Percentiles rank a stretch among this genome's conserved stretches.
Conservation (phyloP, 2,329 filamentous ascomycete genomes). For the Aureobasidium sp. region DNA sequence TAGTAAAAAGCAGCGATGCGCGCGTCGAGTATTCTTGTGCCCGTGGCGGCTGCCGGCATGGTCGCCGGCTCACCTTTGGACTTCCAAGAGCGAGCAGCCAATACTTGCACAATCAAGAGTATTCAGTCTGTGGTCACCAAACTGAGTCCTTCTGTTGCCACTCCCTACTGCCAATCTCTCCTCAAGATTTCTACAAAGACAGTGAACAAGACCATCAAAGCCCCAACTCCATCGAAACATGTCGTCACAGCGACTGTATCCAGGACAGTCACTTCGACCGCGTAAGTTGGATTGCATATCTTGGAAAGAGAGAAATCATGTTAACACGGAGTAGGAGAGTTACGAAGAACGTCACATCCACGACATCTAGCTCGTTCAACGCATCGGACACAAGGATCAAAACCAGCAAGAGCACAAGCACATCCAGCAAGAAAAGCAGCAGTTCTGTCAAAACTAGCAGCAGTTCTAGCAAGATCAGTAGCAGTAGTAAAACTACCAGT, state of each 20-base stretch:
- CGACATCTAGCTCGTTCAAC: neutral
- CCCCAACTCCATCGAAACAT: neutral
- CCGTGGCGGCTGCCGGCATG: neutral
- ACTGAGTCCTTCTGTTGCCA: neutral
- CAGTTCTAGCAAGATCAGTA: neutral
- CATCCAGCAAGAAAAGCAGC: neutral
- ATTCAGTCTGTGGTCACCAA: constrained; percentile 1
- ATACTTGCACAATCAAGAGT: neutral
- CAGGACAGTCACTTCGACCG: neutral
- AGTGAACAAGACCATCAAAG: neutral
- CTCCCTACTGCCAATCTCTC: constrained; percentile 8
- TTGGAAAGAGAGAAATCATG: too few relatives aligned
- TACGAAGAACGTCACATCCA: neutral
- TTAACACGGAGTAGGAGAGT: neutral
- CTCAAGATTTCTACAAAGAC: constrained; percentile 3
- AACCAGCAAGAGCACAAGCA: neutral
- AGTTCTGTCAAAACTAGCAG: neutral
- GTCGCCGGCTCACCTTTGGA: constrained; percentile 3
- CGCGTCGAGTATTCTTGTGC: neutral
- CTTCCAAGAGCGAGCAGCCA: neutral
- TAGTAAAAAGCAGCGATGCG: neutral
- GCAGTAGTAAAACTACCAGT: neutral
- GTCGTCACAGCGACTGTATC: neutral
- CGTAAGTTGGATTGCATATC: too few relatives aligned
- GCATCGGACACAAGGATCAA: neutral